Base-by-base conservation (phyloP, 495 filamentous ascomycete genomes). In the Copromyces sp. region DNA sequence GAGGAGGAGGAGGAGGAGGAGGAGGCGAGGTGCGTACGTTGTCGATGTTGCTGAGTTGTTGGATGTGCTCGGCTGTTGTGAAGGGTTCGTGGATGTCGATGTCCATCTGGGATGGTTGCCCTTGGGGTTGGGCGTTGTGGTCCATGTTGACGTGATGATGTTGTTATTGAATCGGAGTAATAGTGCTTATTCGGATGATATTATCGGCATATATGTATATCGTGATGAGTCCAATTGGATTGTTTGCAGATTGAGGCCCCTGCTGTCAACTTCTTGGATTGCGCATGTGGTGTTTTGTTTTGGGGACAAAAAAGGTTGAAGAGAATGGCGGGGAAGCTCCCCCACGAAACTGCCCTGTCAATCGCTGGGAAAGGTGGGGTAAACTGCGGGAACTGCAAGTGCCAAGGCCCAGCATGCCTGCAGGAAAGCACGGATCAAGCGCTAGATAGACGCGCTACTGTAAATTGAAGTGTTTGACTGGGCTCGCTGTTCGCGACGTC, bases 1-100 rank as follows among this genome's bases (percentile, higher is more conserved):
- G 71, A 16, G 24, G 29, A 20, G 68, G 4, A n/a, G 20, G 42
- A 16, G 9, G 69, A 17, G 11, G 11, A 8, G 11, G 20, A 35
- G 59, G 41, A n/a, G 17, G 17, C 11, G 32, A 32, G 24, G 24
- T 24, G 42, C 81, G 38, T 81, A 92, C 91, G 78, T 89, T 84
- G 81, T 95, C 92, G 69, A 95, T 91, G 20, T 90, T 86, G 76
- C 86, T 89, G 53, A 97, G 87, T 74, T 94, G 90, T 70, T 89
- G 87, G 72, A 97, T 94, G 70, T 90, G 91, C 77, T 94, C 90
- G 7, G 86, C 86, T 24, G 88, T 85, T 35, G 86, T 91, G 75
- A 90, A 90, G 68, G 82, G 83, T 16, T 77, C 70, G 73, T 81
- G 79, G 69, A 78, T 75, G 71, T 78, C 76, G 47, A 75, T 69